Base-by-base conservation (phyloP, 2,329 filamentous ascomycete species). In the Sporothrix pseudoabietina region DNA sequence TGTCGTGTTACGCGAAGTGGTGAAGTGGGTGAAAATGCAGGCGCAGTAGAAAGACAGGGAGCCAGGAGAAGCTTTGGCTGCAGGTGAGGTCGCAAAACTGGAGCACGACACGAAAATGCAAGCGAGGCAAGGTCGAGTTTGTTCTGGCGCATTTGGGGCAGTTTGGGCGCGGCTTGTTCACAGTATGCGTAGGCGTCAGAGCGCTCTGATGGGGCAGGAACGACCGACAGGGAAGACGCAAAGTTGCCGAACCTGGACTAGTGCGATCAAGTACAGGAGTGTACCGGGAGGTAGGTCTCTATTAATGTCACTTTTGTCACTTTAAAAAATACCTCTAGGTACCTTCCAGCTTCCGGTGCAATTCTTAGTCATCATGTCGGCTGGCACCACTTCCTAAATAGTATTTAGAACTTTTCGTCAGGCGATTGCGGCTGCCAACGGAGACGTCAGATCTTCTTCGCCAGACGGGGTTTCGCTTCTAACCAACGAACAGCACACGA, bases 71-170 rank as follows among this genome's bases (percentile, higher is more conserved):
- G 65, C 26, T 52, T 68, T 30, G 44, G 32, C 16, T 10, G 44
- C 1, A n/a, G 52, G 26, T 30, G 47, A 69, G 14, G 52, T 41
- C 68, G 68, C 68, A 69, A 69, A 69, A 57, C 66, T 69, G 66
- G 66, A 41, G 68, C 49, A 70, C 52, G 52, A 57, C 68, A 70
- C 68, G 68, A 70, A 70, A 70, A 57, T 41, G 32, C 49, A 70
- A 41, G 39, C 39, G 26, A 41, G 39, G 6, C 39, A 44, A 49
- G 44, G 68, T 70, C 68, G 49, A 70, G 49, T 69, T 39, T 65
- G 61, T 30, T 52, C 52, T 57, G 68, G 49, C 32, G 68, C 52
- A 57, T 54, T 41, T 70, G 26, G 26, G 26, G 26, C 26, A 26
- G 26, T 26, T 26, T 26, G 49, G 68, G 49, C 35, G 35, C 66